Evolutionary conservation across 2,329 filamentous ascomycete species (phyloP), one percentile per base, ranked within the genome.

Genomic region (Colletotrichum shisoi): DNA sequence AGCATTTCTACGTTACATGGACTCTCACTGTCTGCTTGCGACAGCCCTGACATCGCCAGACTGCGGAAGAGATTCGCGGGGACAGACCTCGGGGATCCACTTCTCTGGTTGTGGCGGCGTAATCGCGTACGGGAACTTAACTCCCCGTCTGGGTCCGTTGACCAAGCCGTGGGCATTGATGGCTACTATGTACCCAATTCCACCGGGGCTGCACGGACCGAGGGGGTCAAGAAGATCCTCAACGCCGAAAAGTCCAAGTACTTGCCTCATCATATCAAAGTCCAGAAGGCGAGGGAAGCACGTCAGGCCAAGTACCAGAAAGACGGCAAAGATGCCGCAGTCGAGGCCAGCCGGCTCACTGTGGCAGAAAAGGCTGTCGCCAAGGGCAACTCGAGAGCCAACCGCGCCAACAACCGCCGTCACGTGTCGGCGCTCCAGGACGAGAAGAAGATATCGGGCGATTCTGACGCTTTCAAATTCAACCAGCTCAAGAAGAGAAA

Each of bases 401-500:
- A 94, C 75, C 93, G 95, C 73, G 94, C 93, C 74, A 97, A 97
- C 77, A 97, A 98, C 76, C 92, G 95, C 66, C 92, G 95, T 54
- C 90, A 96, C 69, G 91, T 96, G 70, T 95, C 95, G 62, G 95
- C 98, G 74, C 90, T 99, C 72, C 96, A 96, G 76, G 92, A 95
- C 52, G 94, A 97, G 77, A 96, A 97, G 82, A 93, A 93, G 80
- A 91, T 89, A 13, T 85, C 93, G 21, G 91, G 90, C 60, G 94
- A 97, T 71, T 92, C 93, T 62, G 94, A 97, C 73, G 93, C 95
- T 37, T 87, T 99, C 74, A 91, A 94, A 66, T 99, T 99, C 85
- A 99, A 99, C 79, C 95, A 98, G 81, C 89, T 99, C 66, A 97
- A 98, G 85, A 99, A 98, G 81, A 91, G 95, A 69, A 99, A 98